A percentile compares a stretch with the other conserved stretches of the same genome.
phyloP scores from a whole-genome alignment of 1,284 basidiomycete species.

The Omphalotus olearius region DNA sequence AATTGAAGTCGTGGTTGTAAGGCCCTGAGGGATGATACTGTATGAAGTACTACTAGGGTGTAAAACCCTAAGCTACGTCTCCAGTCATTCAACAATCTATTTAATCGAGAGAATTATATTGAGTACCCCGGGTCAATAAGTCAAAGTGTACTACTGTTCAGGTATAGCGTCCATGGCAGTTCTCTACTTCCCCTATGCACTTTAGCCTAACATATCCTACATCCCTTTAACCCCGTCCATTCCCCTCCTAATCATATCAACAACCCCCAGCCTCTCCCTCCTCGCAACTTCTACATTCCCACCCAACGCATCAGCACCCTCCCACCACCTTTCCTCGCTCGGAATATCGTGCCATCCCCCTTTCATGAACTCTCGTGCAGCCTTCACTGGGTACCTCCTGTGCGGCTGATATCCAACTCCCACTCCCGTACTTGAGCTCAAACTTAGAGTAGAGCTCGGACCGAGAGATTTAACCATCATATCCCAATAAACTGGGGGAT shows the following conservation, averaged over 20 bases:
- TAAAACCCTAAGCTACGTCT: no score
- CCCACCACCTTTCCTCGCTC: conserved; percentile 59
- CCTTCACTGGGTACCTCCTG: conserved; percentile 19
- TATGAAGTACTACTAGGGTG: no score
- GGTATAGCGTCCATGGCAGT: background rate
- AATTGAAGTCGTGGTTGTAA: no score
- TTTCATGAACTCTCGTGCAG: conserved; percentile 39
- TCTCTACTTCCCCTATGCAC: no score
- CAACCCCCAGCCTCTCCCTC: conserved; percentile 29
- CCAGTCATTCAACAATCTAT: no score
- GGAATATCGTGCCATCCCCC: conserved; percentile 57
- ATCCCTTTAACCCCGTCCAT: conserved; percentile 34
- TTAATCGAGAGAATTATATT: no score
- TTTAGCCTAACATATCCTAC: background rate
- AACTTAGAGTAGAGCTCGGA: conserved; percentile 27
- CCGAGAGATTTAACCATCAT: conserved; percentile 35
- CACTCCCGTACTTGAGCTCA: no score
- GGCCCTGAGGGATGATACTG: no score
- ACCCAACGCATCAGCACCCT: conserved; percentile 47
- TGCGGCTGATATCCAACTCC: conserved; percentile 26
- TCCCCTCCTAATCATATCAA: conserved; percentile 39
- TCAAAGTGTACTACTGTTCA: no score
- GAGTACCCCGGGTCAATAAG: no score
- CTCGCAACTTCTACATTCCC: conserved; percentile 45
- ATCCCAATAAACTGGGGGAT: conserved; percentile 53